Percentiles rank a stretch among this genome's conserved stretches.
phyloP scores from a whole-genome alignment of 1,284 basidiomycete species.

The Naganishia sp. region DNA sequence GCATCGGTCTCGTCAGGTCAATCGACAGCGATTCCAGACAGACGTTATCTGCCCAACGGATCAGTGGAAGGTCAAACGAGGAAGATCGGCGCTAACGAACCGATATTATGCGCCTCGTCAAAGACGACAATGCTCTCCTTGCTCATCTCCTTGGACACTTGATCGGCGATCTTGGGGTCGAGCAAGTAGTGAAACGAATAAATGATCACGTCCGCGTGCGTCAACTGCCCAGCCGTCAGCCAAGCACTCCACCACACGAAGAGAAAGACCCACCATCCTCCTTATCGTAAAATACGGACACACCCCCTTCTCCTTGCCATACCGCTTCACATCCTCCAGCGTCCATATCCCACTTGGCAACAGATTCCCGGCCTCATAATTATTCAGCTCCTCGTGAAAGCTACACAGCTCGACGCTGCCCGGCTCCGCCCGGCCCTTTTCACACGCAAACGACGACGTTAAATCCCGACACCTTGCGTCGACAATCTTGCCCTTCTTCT shows the following conservation, averaged over 20 bases:
- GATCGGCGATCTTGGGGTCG: conserved; percentile 98
- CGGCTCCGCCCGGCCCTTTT: conserved; percentile 82
- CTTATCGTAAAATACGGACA: conserved; percentile 98
- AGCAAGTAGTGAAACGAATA: conserved; percentile 99
- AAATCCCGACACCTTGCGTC: conserved; percentile 96
- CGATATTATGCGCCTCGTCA: conserved; percentile 99
- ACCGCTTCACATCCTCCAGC: conserved; percentile 86
- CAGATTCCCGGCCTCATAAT: conserved; percentile 78
- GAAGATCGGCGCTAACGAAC: conserved; percentile 56
- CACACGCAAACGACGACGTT: conserved; percentile 80
- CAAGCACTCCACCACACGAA: no score
- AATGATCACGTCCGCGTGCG: conserved; percentile 93
- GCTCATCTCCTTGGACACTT: conserved; percentile 95
- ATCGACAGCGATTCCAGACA: conserved; percentile 99
- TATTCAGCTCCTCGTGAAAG: conserved; percentile 86
- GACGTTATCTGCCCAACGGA: conserved; percentile 74
- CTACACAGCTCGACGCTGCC: conserved; percentile 90
- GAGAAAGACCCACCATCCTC: conserved; percentile 71
- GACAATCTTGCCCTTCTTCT: conserved; percentile 97
- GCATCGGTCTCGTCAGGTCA: conserved; percentile 96
- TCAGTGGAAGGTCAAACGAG: not conserved
- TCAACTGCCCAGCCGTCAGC: conserved; percentile 64
- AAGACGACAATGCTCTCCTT: conserved; percentile 99
- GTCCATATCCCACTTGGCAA: conserved; percentile 91
- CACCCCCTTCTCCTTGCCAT: conserved; percentile 79